Evolutionary conservation across 306 rosid species (phyloP).

Genomic region (Castanea crenata): DNA sequence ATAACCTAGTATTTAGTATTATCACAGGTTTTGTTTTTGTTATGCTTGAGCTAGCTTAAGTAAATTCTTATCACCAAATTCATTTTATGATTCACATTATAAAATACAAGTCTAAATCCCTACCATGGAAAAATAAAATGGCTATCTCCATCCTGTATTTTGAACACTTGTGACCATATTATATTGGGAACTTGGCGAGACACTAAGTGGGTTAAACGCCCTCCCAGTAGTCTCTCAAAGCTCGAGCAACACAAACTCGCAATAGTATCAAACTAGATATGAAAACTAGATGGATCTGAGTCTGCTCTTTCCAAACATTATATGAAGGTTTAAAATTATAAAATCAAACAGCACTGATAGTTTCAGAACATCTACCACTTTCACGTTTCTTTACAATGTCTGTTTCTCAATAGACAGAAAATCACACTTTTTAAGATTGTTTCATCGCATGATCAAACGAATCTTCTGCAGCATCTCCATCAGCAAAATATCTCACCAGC

Average conservation of each 20-base stretch:
- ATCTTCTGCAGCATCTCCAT: conserved; percentile 24
- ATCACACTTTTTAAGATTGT: conserved; percentile 13
- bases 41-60: too few species aligned
- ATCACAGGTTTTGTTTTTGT: too few species aligned
- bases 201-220: too few species aligned
- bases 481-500: conserved; percentile 62
- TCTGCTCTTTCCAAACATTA: conserved; percentile 5
- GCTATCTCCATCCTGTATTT: too few species aligned
- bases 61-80: too few species aligned
- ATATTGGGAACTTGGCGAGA: too few species aligned
- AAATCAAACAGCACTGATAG: conserved; percentile 23
- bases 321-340: not conserved
- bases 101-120: too few species aligned
- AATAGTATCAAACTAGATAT: not conserved
- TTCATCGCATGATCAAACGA: conserved; percentile 20
- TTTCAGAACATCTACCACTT: not conserved
- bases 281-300: conserved; percentile 2
- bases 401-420: conserved; percentile 16
- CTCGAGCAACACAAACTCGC: not conserved
- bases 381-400: not conserved
- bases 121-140: too few species aligned
- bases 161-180: too few species aligned
- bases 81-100: too few species aligned
- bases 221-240: not conserved
- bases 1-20: too few species aligned